Evolutionary conservation across 2,329 filamentous ascomycete species (phyloP).

Genomic region (Ascocoryne sarcoides): DNA sequence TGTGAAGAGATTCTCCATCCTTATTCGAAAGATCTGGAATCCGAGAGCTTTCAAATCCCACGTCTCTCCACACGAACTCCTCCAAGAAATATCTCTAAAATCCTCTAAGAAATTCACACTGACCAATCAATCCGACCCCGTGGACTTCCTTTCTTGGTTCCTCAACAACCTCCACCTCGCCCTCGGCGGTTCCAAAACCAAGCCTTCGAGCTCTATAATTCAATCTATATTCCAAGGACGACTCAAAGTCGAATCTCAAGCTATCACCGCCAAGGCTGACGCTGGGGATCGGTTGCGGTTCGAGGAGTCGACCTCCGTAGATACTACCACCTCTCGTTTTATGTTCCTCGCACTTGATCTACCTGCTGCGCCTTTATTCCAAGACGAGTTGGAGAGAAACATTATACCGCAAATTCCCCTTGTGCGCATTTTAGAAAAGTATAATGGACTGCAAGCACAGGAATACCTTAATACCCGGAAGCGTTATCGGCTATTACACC

Average conservation of each 20-base stretch:
- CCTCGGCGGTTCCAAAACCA: slow-evolving; percentile 81
- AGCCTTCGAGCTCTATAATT: slow-evolving; percentile 74
- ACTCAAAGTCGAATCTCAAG: slow-evolving; percentile 85
- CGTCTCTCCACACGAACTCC: slow-evolving; percentile 91
- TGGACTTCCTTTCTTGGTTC: slow-evolving; percentile 96
- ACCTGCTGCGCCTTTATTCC: slow-evolving; percentile 85
- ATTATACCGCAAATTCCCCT: slow-evolving; percentile 92
- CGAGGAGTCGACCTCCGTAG: slow-evolving; percentile 78
- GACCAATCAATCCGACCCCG: slow-evolving; percentile 85
- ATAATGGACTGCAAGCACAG: slow-evolving; percentile 79
- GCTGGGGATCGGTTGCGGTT: slow-evolving; percentile 82
- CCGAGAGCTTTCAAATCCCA: slow-evolving; percentile 91
- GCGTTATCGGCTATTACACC: slow-evolving; percentile 82
- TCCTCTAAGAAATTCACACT: slow-evolving; percentile 91
- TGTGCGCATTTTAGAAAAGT: slow-evolving; percentile 76
- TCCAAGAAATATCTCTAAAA: slow-evolving; percentile 85
- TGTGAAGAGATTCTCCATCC: slow-evolving; percentile 75
- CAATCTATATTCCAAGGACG: slow-evolving; percentile 91
- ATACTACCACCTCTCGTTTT: slow-evolving; percentile 69
- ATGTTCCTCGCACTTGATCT: slow-evolving; percentile 90
- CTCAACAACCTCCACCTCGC: slow-evolving; percentile 90
- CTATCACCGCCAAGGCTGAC: slow-evolving; percentile 85
- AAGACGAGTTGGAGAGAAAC: slow-evolving; percentile 88
- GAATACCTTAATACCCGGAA: slow-evolving; percentile 84
- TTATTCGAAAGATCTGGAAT: slow-evolving; percentile 98